Conservation (phyloP, 176 grass and related monocot species). For the Oryza punctata region DNA sequence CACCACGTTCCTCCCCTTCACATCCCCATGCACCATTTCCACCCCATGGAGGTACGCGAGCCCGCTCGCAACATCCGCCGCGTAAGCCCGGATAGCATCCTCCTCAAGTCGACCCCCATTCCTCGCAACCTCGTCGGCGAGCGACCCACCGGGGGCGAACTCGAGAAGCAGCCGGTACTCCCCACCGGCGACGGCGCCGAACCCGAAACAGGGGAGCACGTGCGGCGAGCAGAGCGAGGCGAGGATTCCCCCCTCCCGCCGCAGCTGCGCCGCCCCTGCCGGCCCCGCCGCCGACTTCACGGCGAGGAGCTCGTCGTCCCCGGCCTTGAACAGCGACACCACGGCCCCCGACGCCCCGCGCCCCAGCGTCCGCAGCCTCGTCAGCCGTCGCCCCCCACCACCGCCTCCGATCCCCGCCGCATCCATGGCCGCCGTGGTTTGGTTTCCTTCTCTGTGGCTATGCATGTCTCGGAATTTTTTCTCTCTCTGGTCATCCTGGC, state of each 20-base stretch:
- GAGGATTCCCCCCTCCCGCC: conserved; percentile 63
- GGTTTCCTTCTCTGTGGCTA: conserved; percentile 10
- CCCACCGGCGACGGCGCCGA: background rate
- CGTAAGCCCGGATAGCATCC: conserved; percentile 35
- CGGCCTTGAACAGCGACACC: conserved; percentile 52
- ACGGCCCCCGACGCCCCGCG: conserved; percentile 57
- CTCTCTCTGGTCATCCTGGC: background rate
- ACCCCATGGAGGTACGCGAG: conserved; percentile 70
- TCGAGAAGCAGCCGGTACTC: conserved; percentile 64
- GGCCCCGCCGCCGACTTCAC: conserved; percentile 60
- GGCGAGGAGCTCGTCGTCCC: conserved; percentile 45
- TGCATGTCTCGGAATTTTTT: background rate
- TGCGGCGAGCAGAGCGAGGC: conserved; percentile 61
- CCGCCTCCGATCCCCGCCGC: background rate
- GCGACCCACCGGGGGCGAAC: conserved; percentile 81
- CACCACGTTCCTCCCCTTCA: conserved; percentile 79
- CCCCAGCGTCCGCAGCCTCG: conserved; percentile 56
- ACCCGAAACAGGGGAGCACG: conserved; percentile 68
- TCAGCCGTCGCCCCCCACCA: conserved; percentile 32
- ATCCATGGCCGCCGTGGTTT: background rate
- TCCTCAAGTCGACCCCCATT: conserved; percentile 54
- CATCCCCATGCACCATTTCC: conserved; percentile 63
- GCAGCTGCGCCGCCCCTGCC: conserved; percentile 42
- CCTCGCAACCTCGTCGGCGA: conserved; percentile 56
- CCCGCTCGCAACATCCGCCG: conserved; percentile 56